phyloP scores from a whole-genome alignment of 306 rosid genomes.

The Dryas alaskensis region DNA sequence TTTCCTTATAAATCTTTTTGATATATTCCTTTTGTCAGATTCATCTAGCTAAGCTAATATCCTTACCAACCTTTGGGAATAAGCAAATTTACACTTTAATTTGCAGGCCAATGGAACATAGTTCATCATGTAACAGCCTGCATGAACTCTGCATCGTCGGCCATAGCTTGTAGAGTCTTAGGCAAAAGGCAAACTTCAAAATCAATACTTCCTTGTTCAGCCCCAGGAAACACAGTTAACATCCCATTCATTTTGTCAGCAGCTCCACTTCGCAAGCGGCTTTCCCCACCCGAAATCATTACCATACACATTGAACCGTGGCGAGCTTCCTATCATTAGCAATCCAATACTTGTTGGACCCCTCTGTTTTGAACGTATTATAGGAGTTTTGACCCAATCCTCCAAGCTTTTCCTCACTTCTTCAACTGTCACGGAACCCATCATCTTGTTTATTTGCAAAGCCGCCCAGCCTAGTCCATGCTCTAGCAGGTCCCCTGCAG shows the following conservation, averaged over 20 bases:
- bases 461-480: conserved; percentile 27
- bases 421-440: conserved; percentile 18
- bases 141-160: conserved; percentile 29
- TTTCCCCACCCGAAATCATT: conserved; percentile 49
- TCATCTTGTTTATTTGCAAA: conserved; percentile 34
- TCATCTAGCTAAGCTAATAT: too few species aligned
- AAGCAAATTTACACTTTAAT: too few species aligned
- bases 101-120: too few species aligned
- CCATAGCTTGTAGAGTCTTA: conserved; percentile 34
- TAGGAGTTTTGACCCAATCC: conserved; percentile 28
- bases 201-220: conserved; percentile 46
- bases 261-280: conserved; percentile 37
- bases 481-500: conserved; percentile 25
- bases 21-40: too few species aligned
- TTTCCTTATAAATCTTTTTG: too few species aligned
- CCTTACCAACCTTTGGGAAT: too few species aligned
- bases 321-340: conserved; percentile 29
- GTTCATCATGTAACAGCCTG: conserved; percentile 8
- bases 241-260: conserved; percentile 23
- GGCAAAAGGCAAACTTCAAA: conserved; percentile 36
- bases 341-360: conserved; percentile 27
- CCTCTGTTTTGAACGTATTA: background rate
- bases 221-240: conserved; percentile 31
- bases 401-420: background rate
- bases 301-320: conserved; percentile 39